Percentiles rank a stretch among this genome's conserved stretches.
Evolutionary conservation across 139 green algal species (phyloP).

Genomic region (Diplosphaera chodatii): DNA sequence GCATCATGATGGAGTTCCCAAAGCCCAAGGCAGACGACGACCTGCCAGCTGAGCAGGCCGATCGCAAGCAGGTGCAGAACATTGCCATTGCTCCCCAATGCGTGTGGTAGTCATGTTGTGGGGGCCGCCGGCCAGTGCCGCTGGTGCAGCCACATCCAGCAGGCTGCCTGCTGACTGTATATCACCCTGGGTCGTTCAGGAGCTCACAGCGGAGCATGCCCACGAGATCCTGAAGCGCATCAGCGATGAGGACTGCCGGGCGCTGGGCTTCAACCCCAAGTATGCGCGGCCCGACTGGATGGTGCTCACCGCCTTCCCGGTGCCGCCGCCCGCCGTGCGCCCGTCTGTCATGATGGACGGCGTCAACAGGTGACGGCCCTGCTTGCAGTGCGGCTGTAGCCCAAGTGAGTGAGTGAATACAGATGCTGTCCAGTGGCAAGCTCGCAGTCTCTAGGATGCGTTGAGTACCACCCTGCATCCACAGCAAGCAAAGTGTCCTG

Average conservation of each 20-base stretch:
- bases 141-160: neutral
- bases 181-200: too few species aligned
- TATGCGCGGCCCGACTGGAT: slow-evolving; percentile 91
- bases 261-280: slow-evolving; percentile 81
- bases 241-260: slow-evolving; percentile 81
- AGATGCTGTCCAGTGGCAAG: too few species aligned
- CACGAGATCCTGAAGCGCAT: slow-evolving; percentile 89
- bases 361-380: slow-evolving; percentile 48
- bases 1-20: slow-evolving; percentile 87
- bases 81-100: neutral
- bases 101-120: too few species aligned
- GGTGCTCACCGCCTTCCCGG: slow-evolving; percentile 86
- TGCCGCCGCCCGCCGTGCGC: slow-evolving; percentile 85
- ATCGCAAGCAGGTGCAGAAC: slow-evolving; percentile 57
- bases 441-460: too few species aligned
- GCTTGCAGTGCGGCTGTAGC: too few species aligned
- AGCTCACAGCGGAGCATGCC: slow-evolving; percentile 73
- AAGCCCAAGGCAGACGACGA: slow-evolving; percentile 66
- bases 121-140: too few species aligned
- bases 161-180: too few species aligned
- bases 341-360: slow-evolving; percentile 92
- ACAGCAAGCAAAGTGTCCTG: too few species aligned
- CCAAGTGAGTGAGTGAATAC: too few species aligned
- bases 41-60: slow-evolving; percentile 33
- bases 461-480: too few species aligned